Base-by-base conservation (phyloP, 1,284 basidiomycete species). In the Meira nashicola region DNA sequence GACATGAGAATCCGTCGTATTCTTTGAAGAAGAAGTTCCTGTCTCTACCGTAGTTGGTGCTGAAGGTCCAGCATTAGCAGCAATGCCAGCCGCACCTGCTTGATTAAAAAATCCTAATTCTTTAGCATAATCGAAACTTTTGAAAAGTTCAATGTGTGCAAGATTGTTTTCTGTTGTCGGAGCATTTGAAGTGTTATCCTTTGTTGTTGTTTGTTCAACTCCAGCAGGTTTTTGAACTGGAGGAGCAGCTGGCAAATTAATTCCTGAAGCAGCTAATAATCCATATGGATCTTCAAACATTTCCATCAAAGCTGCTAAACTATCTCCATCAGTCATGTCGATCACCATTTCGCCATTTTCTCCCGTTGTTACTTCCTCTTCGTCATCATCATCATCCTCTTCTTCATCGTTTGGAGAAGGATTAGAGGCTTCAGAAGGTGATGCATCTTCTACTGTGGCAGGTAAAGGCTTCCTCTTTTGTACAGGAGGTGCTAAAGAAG, bases 231-330 rank as follows among this genome's bases (percentile, higher is more conserved):
- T n/a, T 2, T 28, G 17, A 19, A 23, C 38, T 38, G 8, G 46
- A 37, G n/a, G 10, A 15, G 58, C 59, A 1, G 55, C 59, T 17
- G 64, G 56, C 39, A 70, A 59, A 10, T 71, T 72, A 37, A 76
- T 61, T 19, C 73, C 73, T 37, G 63, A 68, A 7, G 71, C 70
- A 2, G 68, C 67, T 0, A 76, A 55, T 6, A 76, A 63, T 12
- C 73, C 74, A 55, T 76, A 76, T 12, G 74, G 73, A 59, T 76
- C 74, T 43, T 76, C 74, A 54, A 76, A 62, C 55, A 72, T 51
- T 15, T 76, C 71, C 38, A 74, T 67, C 39, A 71, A 54, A 4
- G 28, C 28, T 33, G 28, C 28, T 33, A 33, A 33, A 33, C 28
- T 33, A 33, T 33, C 28, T 33, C 28, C 28, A 33, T 33, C 28